Evolutionary conservation across 352 stramenopile species (phyloP), one percentile per base, ranked within the genome.

Genomic region (Globisporangium abappressorium): DNA sequence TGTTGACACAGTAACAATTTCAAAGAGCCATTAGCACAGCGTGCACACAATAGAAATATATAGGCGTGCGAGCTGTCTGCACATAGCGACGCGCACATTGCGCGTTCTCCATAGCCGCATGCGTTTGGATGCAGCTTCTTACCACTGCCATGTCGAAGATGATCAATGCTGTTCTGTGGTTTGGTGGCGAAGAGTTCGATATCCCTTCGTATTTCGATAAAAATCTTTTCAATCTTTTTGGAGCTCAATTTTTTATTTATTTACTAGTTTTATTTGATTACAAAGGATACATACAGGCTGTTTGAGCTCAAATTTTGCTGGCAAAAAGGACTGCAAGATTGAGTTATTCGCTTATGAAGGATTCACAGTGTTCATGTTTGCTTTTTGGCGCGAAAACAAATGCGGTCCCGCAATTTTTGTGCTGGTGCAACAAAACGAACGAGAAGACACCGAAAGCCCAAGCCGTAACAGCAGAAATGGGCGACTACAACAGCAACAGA

Each of bases 61-160:
- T 46, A n/a, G 15, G 30, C 14, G 30, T 30, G 43, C 12, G 43
- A 22, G 43, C 15, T 24, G 18, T 11, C 43, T 24, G 43, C 18
- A 12, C 22, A 24, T 22, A 51, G 43, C 18, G 43, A 51, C 20
- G 6, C 41, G 9, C 15, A 51, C 41, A 8, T 5, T 24, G 43
- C 18, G 6, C 18, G 43, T 24, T 51, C 43, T 51, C 43, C 3
- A 9, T 51, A 22, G 43, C 22, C 18, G 43, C 43, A 51, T 18
- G 43, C 18, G 43, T 51, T 51, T 0, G 26, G 5, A 58, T 5
- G 26, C 7, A 58, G 54, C 26, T 58, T 58, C 53, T 8, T 30
- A 68, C 62, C 62, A 46, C 51, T 2, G 64, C 28, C 64, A 69
- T 64, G 5, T 18, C 38, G 41, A 49, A 11, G 43, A 51, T 51